Evolutionary conservation across 2,329 filamentous ascomycete species (phyloP), one percentile per base, ranked within the genome.

Genomic region (Epichloe gansuensis): DNA sequence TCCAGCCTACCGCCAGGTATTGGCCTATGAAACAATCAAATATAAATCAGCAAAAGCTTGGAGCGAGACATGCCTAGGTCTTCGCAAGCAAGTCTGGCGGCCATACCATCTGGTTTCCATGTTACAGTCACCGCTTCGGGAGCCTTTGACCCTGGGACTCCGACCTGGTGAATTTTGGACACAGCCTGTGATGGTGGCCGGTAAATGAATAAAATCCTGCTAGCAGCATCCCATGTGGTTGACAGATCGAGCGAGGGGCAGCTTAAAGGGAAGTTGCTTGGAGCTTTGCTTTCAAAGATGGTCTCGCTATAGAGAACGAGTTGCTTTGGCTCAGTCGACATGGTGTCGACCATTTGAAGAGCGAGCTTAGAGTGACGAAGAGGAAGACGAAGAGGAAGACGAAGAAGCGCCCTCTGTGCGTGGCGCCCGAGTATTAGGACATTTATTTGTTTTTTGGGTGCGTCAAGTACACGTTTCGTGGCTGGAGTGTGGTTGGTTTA

Each of bases 231-330:
- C 65, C 70, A 71, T 12, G 89, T 75, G 5, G 84, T 83, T n/a
- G 85, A 75, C 45, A 97, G 75, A 68, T 96, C 88, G 72, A 95
- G 87, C 8, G 83, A 85, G 15, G 90, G 88, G 66, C 89, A 95
- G 67, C 86, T 88, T 27, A 82, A 76, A 36, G 91, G 74, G 49
- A 85, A 76, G 46, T 74, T 71, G 38, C 74, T 69, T 39, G 78
- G 73, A 23, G 81, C 74, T 25, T 74, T 73, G 45, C 74, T 69
- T 49, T 77, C 72, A 55, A 84, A 74, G 57, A 72, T 71, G 58
- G 78, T 81, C 62, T 82, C 75, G 66, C 77, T 77, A 56, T 77
- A 66, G 45, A 76, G 70, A 56, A 70, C 58, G 54, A 81, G 70
- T 56, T 68, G 60, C 52, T 53, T 60, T 49, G 56, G 54, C 51